Evolutionary conservation across 2,329 filamentous ascomycete genomes (phyloP).

Genomic region (Ceratocystis alfenasii): DNA sequence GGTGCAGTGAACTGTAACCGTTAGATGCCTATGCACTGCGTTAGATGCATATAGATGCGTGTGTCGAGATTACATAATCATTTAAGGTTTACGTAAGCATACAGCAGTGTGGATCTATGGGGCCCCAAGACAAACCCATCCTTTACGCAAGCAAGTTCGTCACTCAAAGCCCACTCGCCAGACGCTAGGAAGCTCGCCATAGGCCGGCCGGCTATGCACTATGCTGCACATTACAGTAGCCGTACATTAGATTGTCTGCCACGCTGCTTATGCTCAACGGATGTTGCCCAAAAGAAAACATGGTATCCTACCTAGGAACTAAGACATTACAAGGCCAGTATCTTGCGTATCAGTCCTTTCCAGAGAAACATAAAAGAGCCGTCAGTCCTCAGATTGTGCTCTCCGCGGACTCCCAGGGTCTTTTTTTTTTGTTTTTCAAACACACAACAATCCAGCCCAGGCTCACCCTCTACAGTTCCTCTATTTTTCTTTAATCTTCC

Average conservation of each 20-base stretch:
- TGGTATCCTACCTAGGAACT: neutral
- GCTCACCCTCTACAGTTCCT: too few relatives aligned
- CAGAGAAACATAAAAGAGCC: neutral
- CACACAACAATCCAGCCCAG: too few relatives aligned
- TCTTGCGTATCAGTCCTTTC: neutral
- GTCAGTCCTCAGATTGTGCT: too few relatives aligned
- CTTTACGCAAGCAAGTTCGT: constrained; percentile 9
- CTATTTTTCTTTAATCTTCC: too few relatives aligned
- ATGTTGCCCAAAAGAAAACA: neutral
- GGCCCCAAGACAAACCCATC: neutral
- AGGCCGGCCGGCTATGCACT: neutral
- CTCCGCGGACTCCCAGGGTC: too few relatives aligned
- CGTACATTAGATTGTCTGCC: neutral
- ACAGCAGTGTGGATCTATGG: too few relatives aligned
- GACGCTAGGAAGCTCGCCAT: neutral
- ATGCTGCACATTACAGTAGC: neutral
- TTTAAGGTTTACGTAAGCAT: too few relatives aligned
- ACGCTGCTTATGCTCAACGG: neutral
- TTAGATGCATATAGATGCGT: too few relatives aligned
- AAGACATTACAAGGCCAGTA: neutral
- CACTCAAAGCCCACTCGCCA: neutral
- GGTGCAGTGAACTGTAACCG: too few relatives aligned
- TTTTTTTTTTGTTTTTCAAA: too few relatives aligned
- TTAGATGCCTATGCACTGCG: too few relatives aligned
- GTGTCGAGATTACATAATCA: too few relatives aligned